Base-by-base conservation (phyloP, 345 rosid species). In the Nasturtium officinale region DNA sequence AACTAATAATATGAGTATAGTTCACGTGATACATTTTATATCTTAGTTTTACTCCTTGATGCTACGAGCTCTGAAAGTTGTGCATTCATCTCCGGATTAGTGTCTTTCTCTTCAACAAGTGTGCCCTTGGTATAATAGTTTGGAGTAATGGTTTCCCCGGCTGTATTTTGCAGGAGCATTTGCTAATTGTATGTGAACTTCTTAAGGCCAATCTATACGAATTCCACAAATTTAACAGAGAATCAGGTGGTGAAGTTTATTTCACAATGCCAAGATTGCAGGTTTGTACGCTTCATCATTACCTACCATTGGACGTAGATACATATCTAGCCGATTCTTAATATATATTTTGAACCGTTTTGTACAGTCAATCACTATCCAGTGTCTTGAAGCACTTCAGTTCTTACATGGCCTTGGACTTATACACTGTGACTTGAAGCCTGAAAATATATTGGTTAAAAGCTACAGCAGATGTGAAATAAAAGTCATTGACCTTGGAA, bases 211-310 rank as follows among this genome's bases (percentile, higher is more conserved):
- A 96, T 82, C 84, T 96, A 20, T 96, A 96, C 5, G 99, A 96
- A 83, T 96, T 96, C 73, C 99, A 96, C 79, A 96, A 92, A 81
- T 96, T 96, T 74, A 95, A 96, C 79, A 81, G 99, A 83, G 99
- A 95, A 78, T 90, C 99, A 23, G 98, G 98, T 71, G 99, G 99
- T 61, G 99, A 96, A 82, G 99, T 96, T 54, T 96, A 96, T 81
- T 96, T 92, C 79, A 96, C 99, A 15, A 96, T 92, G 99, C 99
- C 98, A 33, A 87, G 99, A 85, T 85, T 96, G 83, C 99, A 96
- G 98, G 99, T 96, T 70, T 64, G 83, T 71, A 10, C 4, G 53
- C 59, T 37, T 71, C 68, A 47, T 77, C 29, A 28, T 61, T 84
- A 70, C 80, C 59, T 84, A 70, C 80, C 59, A 26, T 56, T 43